Evolutionary conservation across 2,329 filamentous ascomycete species (phyloP).

Genomic region (Leptosphaerulina australis): DNA sequence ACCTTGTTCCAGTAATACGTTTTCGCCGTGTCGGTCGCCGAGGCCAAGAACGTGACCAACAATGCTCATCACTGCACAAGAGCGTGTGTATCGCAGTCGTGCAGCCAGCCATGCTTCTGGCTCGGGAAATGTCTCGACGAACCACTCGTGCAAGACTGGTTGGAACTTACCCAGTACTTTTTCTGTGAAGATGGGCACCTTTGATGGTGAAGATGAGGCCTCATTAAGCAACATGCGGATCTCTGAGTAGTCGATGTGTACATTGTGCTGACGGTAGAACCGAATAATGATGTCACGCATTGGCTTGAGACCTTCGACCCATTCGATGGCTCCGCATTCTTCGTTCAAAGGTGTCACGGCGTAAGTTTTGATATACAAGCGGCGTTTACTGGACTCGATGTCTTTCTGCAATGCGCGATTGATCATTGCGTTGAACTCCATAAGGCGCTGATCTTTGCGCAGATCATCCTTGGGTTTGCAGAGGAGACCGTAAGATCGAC

Average conservation of each 20-base stretch:
- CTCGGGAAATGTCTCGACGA: constrained; percentile 91
- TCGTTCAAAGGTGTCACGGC: constrained; percentile 96
- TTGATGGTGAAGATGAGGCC: constrained; percentile 66
- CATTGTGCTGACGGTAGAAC: constrained; percentile 76
- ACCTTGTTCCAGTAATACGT: constrained; percentile 91
- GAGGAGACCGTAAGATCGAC: constrained; percentile 83
- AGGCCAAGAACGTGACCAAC: constrained; percentile 92
- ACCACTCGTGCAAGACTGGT: constrained; percentile 89
- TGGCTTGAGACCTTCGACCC: constrained; percentile 95
- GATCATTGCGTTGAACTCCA: constrained; percentile 99
- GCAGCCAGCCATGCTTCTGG: constrained; percentile 91
- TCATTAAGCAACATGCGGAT: constrained; percentile 68
- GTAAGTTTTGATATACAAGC: constrained; percentile 89
- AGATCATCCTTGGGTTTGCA: constrained; percentile 99
- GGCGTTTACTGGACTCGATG: constrained; percentile 84
- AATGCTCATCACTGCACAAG: constrained; percentile 99
- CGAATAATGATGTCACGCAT: constrained; percentile 87
- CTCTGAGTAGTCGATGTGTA: constrained; percentile 68
- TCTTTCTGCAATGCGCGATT: constrained; percentile 92
- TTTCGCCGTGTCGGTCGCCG: constrained; percentile 95
- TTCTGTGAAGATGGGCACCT: constrained; percentile 74
- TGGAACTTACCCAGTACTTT: constrained; percentile 73
- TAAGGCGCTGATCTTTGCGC: constrained; percentile 94
- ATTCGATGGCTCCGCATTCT: constrained; percentile 97
- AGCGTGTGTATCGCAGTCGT: constrained; percentile 86